Conservation (phyloP, 129 eudicot species). For the Mikania micrantha region DNA sequence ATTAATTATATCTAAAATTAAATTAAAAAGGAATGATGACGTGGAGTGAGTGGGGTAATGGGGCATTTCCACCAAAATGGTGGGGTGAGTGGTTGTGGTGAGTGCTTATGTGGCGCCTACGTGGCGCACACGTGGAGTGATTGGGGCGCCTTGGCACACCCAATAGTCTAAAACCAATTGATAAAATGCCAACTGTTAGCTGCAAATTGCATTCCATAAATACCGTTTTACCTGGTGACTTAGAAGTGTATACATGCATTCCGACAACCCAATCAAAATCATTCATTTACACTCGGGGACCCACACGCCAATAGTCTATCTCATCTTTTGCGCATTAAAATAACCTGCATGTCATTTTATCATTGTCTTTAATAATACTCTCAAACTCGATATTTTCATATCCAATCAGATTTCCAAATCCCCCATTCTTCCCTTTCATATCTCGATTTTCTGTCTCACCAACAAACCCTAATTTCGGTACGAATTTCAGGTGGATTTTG, state of each 20-base stretch:
- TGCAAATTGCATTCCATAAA: conserved; percentile 22
- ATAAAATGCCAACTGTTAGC: conserved; percentile 20
- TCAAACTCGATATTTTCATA: background rate
- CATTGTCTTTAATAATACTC: conserved; percentile 24
- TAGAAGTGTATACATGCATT: conserved; percentile 10
- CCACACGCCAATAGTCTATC: conserved; percentile 10
- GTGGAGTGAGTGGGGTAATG: too few species aligned
- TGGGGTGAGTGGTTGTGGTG: too few species aligned
- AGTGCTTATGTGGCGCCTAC: too few species aligned
- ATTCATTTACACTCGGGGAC: conserved; percentile 1
- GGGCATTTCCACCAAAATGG: too few species aligned
- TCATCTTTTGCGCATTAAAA: conserved; percentile 16
- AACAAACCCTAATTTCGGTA: conserved; percentile 15
- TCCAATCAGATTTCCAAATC: conserved; percentile 28
- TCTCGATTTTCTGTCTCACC: background rate
- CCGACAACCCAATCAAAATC: conserved; percentile 20
- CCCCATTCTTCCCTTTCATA: conserved; percentile 9
- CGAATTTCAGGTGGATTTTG: background rate
- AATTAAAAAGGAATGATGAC: too few species aligned
- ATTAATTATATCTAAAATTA: too few species aligned
- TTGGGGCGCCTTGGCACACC: too few species aligned
- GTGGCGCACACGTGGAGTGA: too few species aligned
- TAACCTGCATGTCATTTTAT: conserved; percentile 20
- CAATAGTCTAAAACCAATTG: background rate
- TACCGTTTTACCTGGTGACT: conserved; percentile 15